Conservation (phyloP, 2,329 filamentous ascomycete genomes). For the Fusarium guadeloupense region DNA sequence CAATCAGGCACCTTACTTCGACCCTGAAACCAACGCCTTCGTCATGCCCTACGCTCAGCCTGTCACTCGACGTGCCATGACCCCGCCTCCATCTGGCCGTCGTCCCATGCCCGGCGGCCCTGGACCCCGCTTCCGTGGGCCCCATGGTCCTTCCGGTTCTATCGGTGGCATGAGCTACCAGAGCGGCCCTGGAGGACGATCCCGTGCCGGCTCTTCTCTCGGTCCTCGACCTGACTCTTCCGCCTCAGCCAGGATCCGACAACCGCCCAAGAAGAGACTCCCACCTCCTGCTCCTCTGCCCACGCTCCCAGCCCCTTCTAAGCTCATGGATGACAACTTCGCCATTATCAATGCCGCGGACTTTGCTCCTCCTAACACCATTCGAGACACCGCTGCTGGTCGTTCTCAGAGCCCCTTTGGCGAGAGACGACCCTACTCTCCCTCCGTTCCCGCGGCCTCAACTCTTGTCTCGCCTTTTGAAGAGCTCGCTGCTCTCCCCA, state of each 20-base stretch:
- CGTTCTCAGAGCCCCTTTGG: conserved; percentile 71
- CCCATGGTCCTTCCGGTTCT: conserved; percentile 58
- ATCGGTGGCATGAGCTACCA: conserved; percentile 59
- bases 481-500: conserved; percentile 84
- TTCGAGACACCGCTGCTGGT: conserved; percentile 75
- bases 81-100: conserved; percentile 77
- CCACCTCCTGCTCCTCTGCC: conserved; percentile 79
- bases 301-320: conserved; percentile 84
- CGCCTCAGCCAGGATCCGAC: conserved; percentile 59
- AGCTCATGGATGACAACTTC: conserved; percentile 83
- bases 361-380: conserved; percentile 81
- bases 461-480: conserved; percentile 87
- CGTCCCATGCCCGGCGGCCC: conserved; percentile 50
- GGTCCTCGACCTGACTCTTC: conserved; percentile 72
- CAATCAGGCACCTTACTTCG: conserved; percentile 72
- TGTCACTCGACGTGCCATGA: conserved; percentile 91
- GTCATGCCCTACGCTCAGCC: conserved; percentile 87
- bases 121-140: conserved; percentile 50
- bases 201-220: conserved; percentile 59
- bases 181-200: conserved; percentile 62
- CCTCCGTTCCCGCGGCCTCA: conserved; percentile 76
- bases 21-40: conserved; percentile 74
- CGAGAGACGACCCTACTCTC: conserved; percentile 76
- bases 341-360: conserved; percentile 75
- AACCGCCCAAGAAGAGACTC: conserved; percentile 56